phyloP scores from a whole-genome alignment of 495 filamentous ascomycete genomes.

The Aspergillus saccharolyticus region DNA sequence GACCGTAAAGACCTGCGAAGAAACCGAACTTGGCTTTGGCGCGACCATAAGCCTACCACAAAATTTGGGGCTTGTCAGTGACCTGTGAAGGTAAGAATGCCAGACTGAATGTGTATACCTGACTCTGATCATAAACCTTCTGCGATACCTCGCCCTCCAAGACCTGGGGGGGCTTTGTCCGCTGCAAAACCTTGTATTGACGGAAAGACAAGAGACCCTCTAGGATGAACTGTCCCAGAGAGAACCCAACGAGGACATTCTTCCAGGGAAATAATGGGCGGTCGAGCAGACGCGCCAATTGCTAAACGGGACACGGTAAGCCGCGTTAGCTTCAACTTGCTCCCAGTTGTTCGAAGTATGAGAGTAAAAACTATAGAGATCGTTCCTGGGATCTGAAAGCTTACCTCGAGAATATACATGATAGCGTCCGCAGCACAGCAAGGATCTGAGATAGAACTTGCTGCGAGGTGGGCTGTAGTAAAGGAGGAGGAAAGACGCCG shows the following conservation, averaged over 20 bases:
- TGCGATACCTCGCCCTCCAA: constrained; percentile 81
- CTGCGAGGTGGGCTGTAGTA: constrained; percentile 25
- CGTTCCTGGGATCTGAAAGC: too few relatives aligned
- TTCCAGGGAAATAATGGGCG: constrained; percentile 96
- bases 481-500: constrained; percentile 3
- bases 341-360: background rate
- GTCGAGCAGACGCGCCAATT: constrained; percentile 82
- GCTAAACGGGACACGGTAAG: constrained; percentile 44
- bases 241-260: constrained; percentile 89
- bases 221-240: constrained; percentile 78
- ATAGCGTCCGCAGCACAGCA: constrained; percentile 22
- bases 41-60: constrained; percentile 73
- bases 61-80: background rate
- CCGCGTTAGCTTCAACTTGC: constrained; percentile 4
- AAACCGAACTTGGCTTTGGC: constrained; percentile 89
- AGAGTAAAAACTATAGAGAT: too few relatives aligned
- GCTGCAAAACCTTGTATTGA: constrained; percentile 79
- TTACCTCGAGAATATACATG: constrained; percentile 46
- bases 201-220: constrained; percentile 80
- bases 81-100: too few relatives aligned
- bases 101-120: constrained; percentile 43
- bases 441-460: constrained; percentile 20
- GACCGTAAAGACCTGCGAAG: constrained; percentile 72
- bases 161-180: constrained; percentile 74
- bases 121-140: constrained; percentile 89